Conservation (phyloP, 2,329 filamentous ascomycete genomes). For the Hypoxylon sp. region DNA sequence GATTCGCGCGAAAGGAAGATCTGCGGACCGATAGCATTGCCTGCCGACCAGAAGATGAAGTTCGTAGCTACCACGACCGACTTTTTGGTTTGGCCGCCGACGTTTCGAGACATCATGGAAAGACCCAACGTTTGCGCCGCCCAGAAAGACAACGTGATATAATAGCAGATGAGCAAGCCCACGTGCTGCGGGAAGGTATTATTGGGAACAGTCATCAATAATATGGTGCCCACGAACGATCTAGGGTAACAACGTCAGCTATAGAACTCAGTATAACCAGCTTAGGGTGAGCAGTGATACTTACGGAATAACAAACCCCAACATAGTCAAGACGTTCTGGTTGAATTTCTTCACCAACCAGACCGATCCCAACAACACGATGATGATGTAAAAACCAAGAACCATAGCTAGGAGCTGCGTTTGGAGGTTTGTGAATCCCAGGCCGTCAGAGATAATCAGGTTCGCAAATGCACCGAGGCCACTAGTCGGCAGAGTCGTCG, state of each 20-base stretch:
- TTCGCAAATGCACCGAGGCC: slow-evolving; percentile 81
- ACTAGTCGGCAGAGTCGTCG: slow-evolving; percentile 80
- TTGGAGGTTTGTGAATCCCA: slow-evolving; percentile 75
- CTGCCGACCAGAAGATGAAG: slow-evolving; percentile 78
- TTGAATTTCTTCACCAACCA: slow-evolving; percentile 77
- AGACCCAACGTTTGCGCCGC: slow-evolving; percentile 77
- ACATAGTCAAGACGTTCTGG: slow-evolving; percentile 79
- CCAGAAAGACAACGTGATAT: slow-evolving; percentile 84
- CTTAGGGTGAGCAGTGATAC: slow-evolving; percentile 47
- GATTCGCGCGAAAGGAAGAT: slow-evolving; percentile 73
- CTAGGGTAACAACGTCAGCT: slow-evolving; percentile 55
- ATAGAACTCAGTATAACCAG: not conserved
- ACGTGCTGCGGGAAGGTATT: slow-evolving; percentile 70
- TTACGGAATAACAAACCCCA: slow-evolving; percentile 75
- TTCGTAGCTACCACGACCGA: slow-evolving; percentile 76
- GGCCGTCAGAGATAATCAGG: slow-evolving; percentile 77
- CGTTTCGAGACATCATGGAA: slow-evolving; percentile 77
- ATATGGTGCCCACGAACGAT: slow-evolving; percentile 79
- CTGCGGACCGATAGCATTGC: slow-evolving; percentile 78
- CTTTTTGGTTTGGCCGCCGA: slow-evolving; percentile 83
- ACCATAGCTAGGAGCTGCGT: slow-evolving; percentile 84
- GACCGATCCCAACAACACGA: slow-evolving; percentile 75
- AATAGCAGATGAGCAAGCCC: slow-evolving; percentile 80
- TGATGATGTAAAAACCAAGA: slow-evolving; percentile 79
- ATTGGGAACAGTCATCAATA: slow-evolving; percentile 78